A percentile compares a stretch with the other conserved stretches of the same genome.
Evolutionary conservation across 345 rosid species (phyloP).

Genomic region (Gossypium mustelinum): DNA sequence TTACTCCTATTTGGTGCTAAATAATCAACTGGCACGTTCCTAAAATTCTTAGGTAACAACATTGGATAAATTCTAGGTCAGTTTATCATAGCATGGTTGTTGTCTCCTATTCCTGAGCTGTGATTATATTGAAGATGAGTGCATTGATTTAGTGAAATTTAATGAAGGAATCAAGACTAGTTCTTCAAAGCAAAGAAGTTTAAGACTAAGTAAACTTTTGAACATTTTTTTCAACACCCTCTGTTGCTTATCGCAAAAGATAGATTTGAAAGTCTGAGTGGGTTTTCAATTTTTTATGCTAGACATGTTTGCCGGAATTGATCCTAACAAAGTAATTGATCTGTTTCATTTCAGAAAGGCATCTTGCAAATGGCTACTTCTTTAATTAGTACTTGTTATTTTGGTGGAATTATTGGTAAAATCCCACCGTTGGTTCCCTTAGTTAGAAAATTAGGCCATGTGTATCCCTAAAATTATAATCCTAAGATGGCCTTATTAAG

Average conservation of each 20-base stretch:
- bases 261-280: background rate
- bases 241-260: background rate
- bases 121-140: background rate
- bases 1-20: background rate
- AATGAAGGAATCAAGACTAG: background rate
- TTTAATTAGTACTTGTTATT: background rate
- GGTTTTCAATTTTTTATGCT: background rate
- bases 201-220: background rate
- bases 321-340: background rate
- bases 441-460: background rate
- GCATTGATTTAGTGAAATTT: slow-evolving; percentile 2
- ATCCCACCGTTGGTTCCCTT: background rate
- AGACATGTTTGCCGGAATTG: background rate
- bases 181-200: background rate
- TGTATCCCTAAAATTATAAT: too few species aligned
- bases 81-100: background rate
- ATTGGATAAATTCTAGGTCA: background rate
- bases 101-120: background rate
- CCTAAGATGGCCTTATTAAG: background rate
- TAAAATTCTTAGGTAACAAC: background rate
- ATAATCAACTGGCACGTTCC: background rate
- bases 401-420: background rate
- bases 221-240: background rate
- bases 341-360: background rate
- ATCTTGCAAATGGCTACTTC: background rate